Evolutionary conservation across 306 rosid genomes (phyloP).

Genomic region (Gleditsia sinensis): DNA sequence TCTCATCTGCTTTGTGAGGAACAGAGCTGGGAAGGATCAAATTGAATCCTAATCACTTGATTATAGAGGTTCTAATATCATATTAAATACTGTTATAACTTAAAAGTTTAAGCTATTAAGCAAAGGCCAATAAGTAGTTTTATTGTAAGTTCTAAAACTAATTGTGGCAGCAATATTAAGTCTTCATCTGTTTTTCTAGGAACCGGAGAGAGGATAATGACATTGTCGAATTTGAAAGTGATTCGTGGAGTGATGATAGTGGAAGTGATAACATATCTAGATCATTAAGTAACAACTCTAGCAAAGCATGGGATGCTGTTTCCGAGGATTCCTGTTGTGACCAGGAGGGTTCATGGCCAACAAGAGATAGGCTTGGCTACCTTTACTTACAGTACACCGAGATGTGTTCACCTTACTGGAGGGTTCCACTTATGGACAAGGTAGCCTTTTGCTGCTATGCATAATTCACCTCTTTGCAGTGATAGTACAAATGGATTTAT

Average conservation of each 20-base stretch:
- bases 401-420: slow-evolving; percentile 60
- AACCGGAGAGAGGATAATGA: slow-evolving; percentile 51
- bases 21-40: too few relatives aligned
- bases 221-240: slow-evolving; percentile 64
- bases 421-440: slow-evolving; percentile 76
- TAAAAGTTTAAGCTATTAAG: too few relatives aligned
- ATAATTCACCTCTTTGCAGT: not conserved
- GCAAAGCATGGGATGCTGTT: slow-evolving; percentile 71
- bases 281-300: slow-evolving; percentile 70
- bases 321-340: slow-evolving; percentile 72
- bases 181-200: slow-evolving; percentile 31
- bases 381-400: slow-evolving; percentile 64
- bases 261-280: slow-evolving; percentile 68
- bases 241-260: slow-evolving; percentile 82
- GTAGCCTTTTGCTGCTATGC: slow-evolving; percentile 37
- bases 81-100: too few relatives aligned
- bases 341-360: slow-evolving; percentile 58
- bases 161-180: not conserved
- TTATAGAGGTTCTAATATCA: too few relatives aligned
- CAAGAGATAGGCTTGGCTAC: slow-evolving; percentile 62
- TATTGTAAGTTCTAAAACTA: too few relatives aligned
- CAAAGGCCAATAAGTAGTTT: too few relatives aligned
- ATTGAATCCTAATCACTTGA: too few relatives aligned
- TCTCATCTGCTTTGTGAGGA: too few relatives aligned
- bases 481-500: not conserved